Conservation (phyloP, 495 filamentous ascomycete genomes). For the Daldinia loculata region DNA sequence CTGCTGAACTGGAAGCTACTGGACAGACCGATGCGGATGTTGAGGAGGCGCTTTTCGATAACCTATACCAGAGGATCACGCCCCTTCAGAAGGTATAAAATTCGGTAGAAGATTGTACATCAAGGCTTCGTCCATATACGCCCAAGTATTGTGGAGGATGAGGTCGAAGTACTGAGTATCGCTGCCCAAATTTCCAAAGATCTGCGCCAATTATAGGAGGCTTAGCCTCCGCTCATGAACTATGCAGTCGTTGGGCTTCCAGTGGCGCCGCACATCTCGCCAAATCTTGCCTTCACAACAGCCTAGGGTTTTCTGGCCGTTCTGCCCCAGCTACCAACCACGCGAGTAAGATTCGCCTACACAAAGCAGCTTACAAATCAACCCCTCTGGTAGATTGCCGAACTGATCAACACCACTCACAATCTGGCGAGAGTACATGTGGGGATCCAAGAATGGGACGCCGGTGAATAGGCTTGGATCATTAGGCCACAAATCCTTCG, state of each 20-base stretch:
- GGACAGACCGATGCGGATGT: conserved; percentile 41
- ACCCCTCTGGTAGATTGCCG: conserved; percentile 50
- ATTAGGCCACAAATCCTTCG: conserved; percentile 46
- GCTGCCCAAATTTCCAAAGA: conserved; percentile 49
- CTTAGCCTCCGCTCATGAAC: conserved; percentile 53
- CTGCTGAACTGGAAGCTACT: conserved; percentile 8
- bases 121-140: conserved; percentile 51
- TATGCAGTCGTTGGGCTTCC: conserved; percentile 52
- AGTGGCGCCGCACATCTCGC: conserved; percentile 49
- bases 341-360: conserved; percentile 54
- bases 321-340: conserved; percentile 53
- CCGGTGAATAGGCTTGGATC: conserved; percentile 49
- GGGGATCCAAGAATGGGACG: conserved; percentile 52
- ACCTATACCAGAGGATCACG: conserved; percentile 45
- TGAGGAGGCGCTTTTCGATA: conserved; percentile 47
- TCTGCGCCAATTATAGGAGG: conserved; percentile 49
- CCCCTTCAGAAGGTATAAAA: conserved; percentile 53
- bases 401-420: conserved; percentile 49
- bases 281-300: conserved; percentile 49
- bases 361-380: conserved; percentile 55
- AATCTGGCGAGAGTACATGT: conserved; percentile 48
- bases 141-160: conserved; percentile 50
- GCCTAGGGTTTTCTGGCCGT: conserved; percentile 53
- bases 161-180: conserved; percentile 51
- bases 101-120: conserved; percentile 49